Conservation (phyloP, 768 basidiomycete species). For the Termitomyces sp. region DNA sequence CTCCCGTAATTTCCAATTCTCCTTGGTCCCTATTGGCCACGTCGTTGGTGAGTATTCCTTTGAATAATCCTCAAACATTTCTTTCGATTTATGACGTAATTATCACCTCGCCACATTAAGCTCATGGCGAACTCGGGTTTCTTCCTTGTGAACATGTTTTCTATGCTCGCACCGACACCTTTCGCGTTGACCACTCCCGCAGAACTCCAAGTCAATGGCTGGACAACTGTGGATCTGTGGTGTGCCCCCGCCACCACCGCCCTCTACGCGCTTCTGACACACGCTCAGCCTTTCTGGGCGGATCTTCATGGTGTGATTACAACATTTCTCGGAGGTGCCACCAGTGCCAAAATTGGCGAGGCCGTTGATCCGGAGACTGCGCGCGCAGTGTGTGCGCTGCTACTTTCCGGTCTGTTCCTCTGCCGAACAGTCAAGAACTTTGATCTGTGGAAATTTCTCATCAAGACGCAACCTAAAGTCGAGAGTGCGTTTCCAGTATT, state of each 20-base stretch:
- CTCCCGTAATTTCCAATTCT: constrained; percentile 48
- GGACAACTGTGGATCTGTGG: constrained; percentile 85
- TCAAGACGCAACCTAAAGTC: constrained; percentile 7
- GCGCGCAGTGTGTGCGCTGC: constrained; percentile 63
- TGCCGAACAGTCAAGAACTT: constrained; percentile 66
- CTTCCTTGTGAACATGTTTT: constrained; percentile 71
- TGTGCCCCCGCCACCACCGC: constrained; percentile 73
- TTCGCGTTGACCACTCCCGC: constrained; percentile 69
- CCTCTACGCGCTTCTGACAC: constrained; percentile 77
- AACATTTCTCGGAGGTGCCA: constrained; percentile 36
- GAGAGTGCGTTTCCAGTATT: constrained; percentile 7
- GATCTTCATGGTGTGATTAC: constrained; percentile 47
- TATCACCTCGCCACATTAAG: constrained; percentile 27
- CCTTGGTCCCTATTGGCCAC: constrained; percentile 75
- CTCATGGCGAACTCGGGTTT: constrained; percentile 75
- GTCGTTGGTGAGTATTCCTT: constrained; percentile 52
- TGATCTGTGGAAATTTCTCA: constrained; percentile 24
- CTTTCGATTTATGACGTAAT: not conserved
- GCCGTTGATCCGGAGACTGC: constrained; percentile 61
- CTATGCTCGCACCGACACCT: constrained; percentile 68
- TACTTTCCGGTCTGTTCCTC: constrained; percentile 58
- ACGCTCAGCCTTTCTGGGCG: constrained; percentile 82
- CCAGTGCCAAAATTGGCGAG: constrained; percentile 29
- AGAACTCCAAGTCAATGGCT: constrained; percentile 78
- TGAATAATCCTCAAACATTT: not conserved